Percentiles rank a stretch among this genome's conserved stretches.
Conservation (phyloP, 306 rosid genomes). For the Malus sylvestris region DNA sequence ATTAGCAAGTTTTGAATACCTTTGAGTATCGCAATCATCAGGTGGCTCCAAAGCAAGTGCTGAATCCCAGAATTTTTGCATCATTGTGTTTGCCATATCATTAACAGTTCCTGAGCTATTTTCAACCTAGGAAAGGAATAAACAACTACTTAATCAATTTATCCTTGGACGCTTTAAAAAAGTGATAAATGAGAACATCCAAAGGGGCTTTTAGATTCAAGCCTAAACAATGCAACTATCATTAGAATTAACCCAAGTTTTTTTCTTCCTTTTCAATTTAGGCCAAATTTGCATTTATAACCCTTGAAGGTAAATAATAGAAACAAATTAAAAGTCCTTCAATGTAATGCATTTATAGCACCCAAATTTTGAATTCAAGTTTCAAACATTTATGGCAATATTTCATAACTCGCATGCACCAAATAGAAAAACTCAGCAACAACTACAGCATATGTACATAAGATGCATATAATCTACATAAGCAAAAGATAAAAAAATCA, state of each 20-base stretch:
- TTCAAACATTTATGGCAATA: background rate
- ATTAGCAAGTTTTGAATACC: constrained; percentile 28
- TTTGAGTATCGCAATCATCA: constrained; percentile 79
- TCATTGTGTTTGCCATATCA: constrained; percentile 76
- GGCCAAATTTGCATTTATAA: background rate
- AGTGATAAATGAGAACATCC: background rate
- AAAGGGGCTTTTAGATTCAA: background rate
- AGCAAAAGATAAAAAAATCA: background rate
- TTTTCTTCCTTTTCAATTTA: background rate
- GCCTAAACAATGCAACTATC: background rate
- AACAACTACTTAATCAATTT: background rate
- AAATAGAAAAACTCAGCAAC: background rate
- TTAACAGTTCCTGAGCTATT: constrained; percentile 67
- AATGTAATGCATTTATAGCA: background rate
- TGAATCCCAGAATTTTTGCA: constrained; percentile 98
- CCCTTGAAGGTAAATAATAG: background rate
- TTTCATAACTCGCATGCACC: background rate
- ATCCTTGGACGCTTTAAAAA: background rate
- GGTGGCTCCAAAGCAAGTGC: constrained; percentile 76
- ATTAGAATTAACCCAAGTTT: background rate
- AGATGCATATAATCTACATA: background rate
- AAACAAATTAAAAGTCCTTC: background rate
- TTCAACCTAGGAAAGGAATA: constrained; percentile 46
- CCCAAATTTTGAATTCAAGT: background rate
- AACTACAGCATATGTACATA: background rate